These are phyloP conservation scores for Colletotrichum shisoi DNA, from an alignment of 2,329 filamentous ascomycete genomes.

Conservation along the genomic window DNA sequence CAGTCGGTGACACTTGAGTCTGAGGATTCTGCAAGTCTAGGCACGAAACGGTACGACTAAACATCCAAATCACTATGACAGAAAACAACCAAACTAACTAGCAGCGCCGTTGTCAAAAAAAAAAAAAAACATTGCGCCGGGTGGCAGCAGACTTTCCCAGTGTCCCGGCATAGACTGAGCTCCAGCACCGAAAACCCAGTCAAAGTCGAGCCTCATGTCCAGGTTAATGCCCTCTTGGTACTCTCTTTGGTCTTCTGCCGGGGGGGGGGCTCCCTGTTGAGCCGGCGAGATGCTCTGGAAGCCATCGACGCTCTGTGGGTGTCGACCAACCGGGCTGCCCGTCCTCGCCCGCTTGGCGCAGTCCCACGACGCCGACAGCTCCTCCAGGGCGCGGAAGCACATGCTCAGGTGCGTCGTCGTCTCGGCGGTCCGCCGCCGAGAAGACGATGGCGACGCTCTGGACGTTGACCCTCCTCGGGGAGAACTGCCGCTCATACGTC, in stretches of 20 bases:
- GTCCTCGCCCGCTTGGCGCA: constrained; percentile 41
- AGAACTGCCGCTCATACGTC: constrained; percentile 39
- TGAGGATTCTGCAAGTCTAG: no score
- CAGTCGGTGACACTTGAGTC: no score
- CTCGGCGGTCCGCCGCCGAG: constrained; percentile 37
- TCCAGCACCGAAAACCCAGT: constrained; percentile 26
- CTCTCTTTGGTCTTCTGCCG: not conserved
- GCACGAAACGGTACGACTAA: no score
- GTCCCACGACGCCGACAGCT: constrained; percentile 41
- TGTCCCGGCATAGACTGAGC: constrained; percentile 16
- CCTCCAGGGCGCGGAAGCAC: constrained; percentile 43
- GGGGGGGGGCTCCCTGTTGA: not conserved
- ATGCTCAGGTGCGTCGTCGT: constrained; percentile 39
- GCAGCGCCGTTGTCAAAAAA: constrained; percentile 5
- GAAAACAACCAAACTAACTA: not conserved
- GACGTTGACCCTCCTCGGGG: constrained; percentile 40
- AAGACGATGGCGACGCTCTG: constrained; percentile 43
- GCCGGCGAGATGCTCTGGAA: constrained; percentile 18
- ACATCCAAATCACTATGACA: no score
- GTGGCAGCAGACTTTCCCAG: constrained; percentile 13
- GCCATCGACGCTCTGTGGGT: not conserved
- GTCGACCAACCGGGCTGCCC: not conserved
- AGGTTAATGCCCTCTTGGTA: constrained; percentile 16
- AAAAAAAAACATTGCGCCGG: constrained; percentile 19
- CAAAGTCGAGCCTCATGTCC: constrained; percentile 31